phyloP scores from a whole-genome alignment of 192 early-diverging fungal genomes.

The Gamsiella multidivaricata region DNA sequence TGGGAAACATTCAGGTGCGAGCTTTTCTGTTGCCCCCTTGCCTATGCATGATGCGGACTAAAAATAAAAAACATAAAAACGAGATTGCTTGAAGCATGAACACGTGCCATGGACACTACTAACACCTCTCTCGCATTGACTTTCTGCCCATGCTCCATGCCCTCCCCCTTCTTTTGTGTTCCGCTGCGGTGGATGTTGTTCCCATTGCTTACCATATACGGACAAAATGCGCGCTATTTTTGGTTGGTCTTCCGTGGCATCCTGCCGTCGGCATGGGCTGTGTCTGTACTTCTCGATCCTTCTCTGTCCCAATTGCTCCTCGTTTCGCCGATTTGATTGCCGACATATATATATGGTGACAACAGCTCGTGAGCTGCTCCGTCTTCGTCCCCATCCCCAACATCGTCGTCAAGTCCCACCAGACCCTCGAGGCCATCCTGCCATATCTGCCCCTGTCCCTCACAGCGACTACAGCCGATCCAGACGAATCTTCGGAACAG shows the following conservation, averaged over 20 bases:
- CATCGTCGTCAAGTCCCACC: conserved; percentile 50
- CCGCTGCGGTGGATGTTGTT: not conserved
- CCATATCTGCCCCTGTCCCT: conserved; percentile 40
- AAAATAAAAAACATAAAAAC: no score
- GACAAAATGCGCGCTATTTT: not conserved
- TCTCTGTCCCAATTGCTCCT: not conserved
- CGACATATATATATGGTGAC: no score
- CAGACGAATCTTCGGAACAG: not conserved
- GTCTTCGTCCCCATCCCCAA: conserved; percentile 38
- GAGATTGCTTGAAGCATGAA: no score
- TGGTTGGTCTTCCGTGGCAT: no score
- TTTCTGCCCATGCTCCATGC: not conserved
- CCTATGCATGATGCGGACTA: not conserved
- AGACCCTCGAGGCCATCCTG: conserved; percentile 42
- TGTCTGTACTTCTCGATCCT: not conserved
- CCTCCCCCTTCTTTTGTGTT: not conserved
- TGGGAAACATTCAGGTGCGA: conserved; percentile 49
- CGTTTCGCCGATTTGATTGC: no score
- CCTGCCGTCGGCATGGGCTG: not conserved
- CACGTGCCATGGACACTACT: no score
- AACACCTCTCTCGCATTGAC: no score
- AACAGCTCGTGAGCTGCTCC: conserved; percentile 44
- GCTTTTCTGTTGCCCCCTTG: not conserved
- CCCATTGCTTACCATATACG: conserved; percentile 10
- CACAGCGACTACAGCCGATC: conserved; percentile 15